Evolutionary conservation across 2,329 filamentous ascomycete species (phyloP).

Genomic region (Penicillium sp.): DNA sequence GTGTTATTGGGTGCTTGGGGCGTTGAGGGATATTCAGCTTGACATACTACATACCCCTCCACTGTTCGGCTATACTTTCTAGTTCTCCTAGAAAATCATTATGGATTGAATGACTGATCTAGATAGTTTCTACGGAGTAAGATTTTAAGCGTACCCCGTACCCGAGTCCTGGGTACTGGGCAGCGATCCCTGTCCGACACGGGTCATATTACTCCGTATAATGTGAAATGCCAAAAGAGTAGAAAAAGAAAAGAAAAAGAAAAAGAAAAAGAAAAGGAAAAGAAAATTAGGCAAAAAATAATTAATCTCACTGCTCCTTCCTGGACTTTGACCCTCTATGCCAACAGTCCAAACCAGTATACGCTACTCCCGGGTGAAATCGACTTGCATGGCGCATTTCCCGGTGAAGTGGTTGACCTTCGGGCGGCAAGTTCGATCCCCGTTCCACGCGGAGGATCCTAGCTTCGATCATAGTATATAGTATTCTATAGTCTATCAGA

Average conservation of each 20-base stretch:
- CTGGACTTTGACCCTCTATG: background rate
- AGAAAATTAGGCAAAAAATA: too few species aligned
- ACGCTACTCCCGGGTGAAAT: background rate
- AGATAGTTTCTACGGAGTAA: background rate
- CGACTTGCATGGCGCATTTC: conserved; percentile 7
- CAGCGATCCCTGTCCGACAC: background rate
- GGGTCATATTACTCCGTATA: background rate
- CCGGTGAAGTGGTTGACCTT: conserved; percentile 13
- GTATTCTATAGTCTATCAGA: background rate
- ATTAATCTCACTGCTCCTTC: too few species aligned
- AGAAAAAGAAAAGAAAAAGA: background rate
- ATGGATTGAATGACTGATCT: background rate
- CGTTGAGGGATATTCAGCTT: background rate
- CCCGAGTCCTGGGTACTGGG: background rate
- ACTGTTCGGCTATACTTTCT: background rate
- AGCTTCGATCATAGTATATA: conserved; percentile 8
- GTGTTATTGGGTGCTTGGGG: conserved; percentile 7
- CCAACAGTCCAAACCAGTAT: background rate
- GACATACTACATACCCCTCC: background rate
- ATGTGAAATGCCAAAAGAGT: background rate
- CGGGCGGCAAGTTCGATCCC: conserved; percentile 10
- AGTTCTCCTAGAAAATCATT: background rate
- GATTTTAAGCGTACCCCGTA: background rate
- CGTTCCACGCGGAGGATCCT: conserved; percentile 13
- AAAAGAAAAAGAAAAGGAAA: too few species aligned